phyloP scores from a whole-genome alignment of 805 yeast genomes.

The Candida lessepsii region DNA sequence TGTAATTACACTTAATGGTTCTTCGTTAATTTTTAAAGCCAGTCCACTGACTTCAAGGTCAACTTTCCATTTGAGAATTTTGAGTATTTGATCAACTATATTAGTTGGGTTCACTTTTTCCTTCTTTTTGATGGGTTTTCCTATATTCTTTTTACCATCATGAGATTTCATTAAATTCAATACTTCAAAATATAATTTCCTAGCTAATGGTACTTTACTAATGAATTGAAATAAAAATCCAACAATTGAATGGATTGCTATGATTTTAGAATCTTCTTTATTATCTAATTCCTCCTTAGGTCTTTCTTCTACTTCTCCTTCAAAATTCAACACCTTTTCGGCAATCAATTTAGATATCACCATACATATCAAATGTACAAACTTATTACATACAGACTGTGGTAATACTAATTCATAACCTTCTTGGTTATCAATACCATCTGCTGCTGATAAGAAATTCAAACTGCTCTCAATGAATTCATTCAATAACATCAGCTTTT shows the following conservation, averaged over 20 bases:
- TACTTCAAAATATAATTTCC: conserved; percentile 12
- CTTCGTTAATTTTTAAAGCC: neutral
- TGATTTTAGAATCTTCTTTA: neutral
- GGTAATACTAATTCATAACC: conserved; percentile 29
- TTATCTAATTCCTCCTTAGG: neutral
- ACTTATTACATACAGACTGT: conserved; percentile 37
- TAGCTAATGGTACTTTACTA: conserved; percentile 11
- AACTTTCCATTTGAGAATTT: neutral
- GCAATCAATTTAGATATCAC: conserved; percentile 39
- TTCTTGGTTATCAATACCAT: conserved; percentile 29
- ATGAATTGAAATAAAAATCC: conserved; percentile 13
- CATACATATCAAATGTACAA: conserved; percentile 56
- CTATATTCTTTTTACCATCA: neutral
- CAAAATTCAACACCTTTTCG: neutral
- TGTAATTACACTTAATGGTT: neutral
- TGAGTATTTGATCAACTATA: neutral
- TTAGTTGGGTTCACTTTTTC: neutral
- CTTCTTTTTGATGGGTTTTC: neutral
- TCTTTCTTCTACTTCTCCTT: neutral
- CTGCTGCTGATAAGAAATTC: conserved; percentile 30
- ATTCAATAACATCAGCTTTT: conserved; percentile 64
- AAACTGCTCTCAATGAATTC: conserved; percentile 59
- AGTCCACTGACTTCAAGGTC: neutral
- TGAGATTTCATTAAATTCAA: conserved; percentile 2
- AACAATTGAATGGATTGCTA: conserved; percentile 4